Evolutionary conservation across 2,329 filamentous ascomycete genomes (phyloP).

Genomic region (Sporothrix variecibatus): DNA sequence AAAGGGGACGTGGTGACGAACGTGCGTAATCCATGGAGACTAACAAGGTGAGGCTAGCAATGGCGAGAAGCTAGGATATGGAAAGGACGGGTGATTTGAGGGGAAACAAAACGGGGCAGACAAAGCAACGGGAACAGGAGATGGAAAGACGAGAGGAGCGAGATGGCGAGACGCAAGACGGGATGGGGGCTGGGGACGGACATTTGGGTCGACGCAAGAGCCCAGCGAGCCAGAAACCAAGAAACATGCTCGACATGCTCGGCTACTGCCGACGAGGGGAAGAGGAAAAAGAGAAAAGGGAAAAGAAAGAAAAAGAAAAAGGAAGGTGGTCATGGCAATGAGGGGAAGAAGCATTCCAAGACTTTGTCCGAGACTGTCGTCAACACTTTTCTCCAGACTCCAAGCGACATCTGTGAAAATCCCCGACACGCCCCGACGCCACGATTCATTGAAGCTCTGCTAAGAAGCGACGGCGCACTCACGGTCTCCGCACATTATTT

Average conservation of each 20-base stretch:
- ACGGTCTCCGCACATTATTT: not conserved
- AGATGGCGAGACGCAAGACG: not conserved
- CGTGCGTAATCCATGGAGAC: not conserved
- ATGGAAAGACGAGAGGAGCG: too few species aligned
- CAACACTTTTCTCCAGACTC: not conserved
- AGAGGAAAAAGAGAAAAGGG: not conserved
- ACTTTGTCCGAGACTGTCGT: too few species aligned
- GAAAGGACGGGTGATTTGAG: not conserved
- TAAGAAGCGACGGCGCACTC: not conserved
- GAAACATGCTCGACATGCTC: not conserved
- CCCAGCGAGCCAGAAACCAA: too few species aligned
- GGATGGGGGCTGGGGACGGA: not conserved
- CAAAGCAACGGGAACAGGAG: not conserved
- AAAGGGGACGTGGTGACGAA: not conserved
- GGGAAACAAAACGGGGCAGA: not conserved
- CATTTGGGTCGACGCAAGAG: not conserved
- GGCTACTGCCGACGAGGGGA: not conserved
- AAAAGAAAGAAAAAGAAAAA: not conserved
- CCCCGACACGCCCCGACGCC: conserved; percentile 4
- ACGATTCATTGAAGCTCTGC: not conserved
- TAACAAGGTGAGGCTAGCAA: not conserved
- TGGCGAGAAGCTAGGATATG: not conserved
- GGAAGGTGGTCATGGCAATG: not conserved
- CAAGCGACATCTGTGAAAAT: not conserved
- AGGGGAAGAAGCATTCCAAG: not conserved